phyloP scores from a whole-genome alignment of 768 basidiomycete species.

The Auriscalpium vulgare region DNA sequence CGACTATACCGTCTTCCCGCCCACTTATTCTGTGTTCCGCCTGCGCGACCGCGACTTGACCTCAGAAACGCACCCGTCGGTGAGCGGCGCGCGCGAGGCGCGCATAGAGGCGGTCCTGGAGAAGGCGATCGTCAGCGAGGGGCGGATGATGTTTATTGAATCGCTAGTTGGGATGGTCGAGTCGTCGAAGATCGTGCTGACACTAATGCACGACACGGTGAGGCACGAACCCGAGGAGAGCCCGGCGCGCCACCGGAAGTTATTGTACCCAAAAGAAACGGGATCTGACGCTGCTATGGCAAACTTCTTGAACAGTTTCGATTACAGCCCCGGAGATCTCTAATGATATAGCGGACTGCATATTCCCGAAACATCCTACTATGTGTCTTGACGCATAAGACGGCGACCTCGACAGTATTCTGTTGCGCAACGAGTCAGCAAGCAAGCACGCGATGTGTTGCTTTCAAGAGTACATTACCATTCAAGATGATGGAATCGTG shows the following conservation, averaged over 20 bases:
- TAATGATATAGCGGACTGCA: too few species aligned
- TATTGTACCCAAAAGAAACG: too few species aligned
- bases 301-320: too few species aligned
- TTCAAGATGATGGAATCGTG: background rate
- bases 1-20: constrained; percentile 27
- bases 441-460: too few species aligned
- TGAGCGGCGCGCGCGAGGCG: constrained; percentile 23
- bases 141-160: constrained; percentile 26
- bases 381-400: too few species aligned
- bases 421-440: too few species aligned
- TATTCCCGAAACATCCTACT: too few species aligned
- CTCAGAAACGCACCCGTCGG: constrained; percentile 5
- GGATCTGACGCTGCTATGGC: too few species aligned
- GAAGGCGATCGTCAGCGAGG: constrained; percentile 26
- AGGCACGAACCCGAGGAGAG: constrained; percentile 8
- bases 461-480: too few species aligned
- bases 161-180: constrained; percentile 26
- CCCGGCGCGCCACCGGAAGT: too few species aligned
- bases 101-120: constrained; percentile 32
- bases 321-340: too few species aligned
- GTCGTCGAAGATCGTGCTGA: constrained; percentile 22
- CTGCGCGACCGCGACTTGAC: constrained; percentile 14
- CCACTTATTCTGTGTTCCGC: constrained; percentile 20
- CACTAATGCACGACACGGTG: constrained; percentile 25
- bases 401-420: too few species aligned